Conservation (phyloP, 2,329 filamentous ascomycete genomes). For the Colletotrichum siamense region DNA sequence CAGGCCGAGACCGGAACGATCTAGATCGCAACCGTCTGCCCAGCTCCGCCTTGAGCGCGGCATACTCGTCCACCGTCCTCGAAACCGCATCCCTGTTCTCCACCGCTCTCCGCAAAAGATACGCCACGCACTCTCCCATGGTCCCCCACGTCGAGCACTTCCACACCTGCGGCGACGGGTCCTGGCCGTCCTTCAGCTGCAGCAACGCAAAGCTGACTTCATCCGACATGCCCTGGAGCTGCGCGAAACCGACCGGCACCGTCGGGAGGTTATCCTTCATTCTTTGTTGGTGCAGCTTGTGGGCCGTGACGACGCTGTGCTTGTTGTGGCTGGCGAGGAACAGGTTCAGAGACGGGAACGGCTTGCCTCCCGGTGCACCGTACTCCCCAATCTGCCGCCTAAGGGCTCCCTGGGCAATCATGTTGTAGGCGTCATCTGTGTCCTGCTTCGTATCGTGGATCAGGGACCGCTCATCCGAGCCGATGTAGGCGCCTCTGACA, state of each 20-base stretch:
- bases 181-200: not conserved
- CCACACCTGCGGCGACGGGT: constrained; percentile 23
- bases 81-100: constrained; percentile 38
- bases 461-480: constrained; percentile 70
- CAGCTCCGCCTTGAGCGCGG: constrained; percentile 32
- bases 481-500: constrained; percentile 77
- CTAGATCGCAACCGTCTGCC: constrained; percentile 32
- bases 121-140: constrained; percentile 31
- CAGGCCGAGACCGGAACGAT: not conserved
- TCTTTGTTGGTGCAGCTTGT: constrained; percentile 61
- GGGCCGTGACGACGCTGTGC: constrained; percentile 55
- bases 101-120: constrained; percentile 28
- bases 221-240: constrained; percentile 77
- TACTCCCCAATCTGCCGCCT: constrained; percentile 61
- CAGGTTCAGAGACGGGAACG: constrained; percentile 62
- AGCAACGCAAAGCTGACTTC: constrained; percentile 77
- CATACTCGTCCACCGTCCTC: constrained; percentile 34
- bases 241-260: constrained; percentile 42
- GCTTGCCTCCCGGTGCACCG: constrained; percentile 38
- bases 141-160: constrained; percentile 35
- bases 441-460: constrained; percentile 76
- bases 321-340: constrained; percentile 87
- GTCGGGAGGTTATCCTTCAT: constrained; percentile 49
- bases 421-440: constrained; percentile 76
- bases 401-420: constrained; percentile 71